phyloP scores from a whole-genome alignment of 306 rosid species.

The Lathyrus oleraceus region DNA sequence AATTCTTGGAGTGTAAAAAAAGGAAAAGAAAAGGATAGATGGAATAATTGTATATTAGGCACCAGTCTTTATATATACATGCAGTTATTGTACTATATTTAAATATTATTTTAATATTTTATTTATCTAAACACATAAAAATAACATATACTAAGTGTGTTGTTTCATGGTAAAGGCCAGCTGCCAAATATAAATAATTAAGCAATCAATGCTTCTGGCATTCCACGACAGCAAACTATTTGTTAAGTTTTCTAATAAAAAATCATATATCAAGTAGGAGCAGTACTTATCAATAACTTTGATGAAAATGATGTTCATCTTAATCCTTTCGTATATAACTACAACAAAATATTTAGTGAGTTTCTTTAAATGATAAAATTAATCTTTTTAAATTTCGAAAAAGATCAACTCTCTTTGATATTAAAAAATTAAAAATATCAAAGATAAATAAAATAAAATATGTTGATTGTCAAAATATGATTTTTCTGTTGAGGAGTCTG shows the following conservation, averaged over 20 bases:
- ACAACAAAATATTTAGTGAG: no score
- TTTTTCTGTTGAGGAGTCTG: no score
- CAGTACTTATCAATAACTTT: no score
- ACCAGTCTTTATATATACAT: slow-evolving; percentile 9
- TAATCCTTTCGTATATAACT: no score
- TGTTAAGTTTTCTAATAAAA: background rate
- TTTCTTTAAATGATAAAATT: no score
- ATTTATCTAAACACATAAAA: background rate
- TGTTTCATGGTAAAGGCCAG: slow-evolving; percentile 29
- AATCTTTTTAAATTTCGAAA: no score
- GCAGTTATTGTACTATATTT: background rate
- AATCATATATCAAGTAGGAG: no score
- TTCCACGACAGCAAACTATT: background rate
- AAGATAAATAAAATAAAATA: no score
- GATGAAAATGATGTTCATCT: no score
- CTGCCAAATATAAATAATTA: slow-evolving; percentile 9
- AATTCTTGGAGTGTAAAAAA: slow-evolving; percentile 31
- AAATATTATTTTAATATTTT: background rate
- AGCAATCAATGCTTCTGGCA: slow-evolving; percentile 1
- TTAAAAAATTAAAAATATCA: no score
- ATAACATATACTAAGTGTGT: background rate
- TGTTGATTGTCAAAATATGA: no score
- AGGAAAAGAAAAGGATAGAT: background rate
- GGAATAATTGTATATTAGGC: slow-evolving; percentile 22
- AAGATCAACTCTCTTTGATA: no score